Percentiles rank a stretch among this genome's conserved stretches.
Conservation (phyloP, 805 yeast species). For the Wickerhamiella vanderwaltii region DNA sequence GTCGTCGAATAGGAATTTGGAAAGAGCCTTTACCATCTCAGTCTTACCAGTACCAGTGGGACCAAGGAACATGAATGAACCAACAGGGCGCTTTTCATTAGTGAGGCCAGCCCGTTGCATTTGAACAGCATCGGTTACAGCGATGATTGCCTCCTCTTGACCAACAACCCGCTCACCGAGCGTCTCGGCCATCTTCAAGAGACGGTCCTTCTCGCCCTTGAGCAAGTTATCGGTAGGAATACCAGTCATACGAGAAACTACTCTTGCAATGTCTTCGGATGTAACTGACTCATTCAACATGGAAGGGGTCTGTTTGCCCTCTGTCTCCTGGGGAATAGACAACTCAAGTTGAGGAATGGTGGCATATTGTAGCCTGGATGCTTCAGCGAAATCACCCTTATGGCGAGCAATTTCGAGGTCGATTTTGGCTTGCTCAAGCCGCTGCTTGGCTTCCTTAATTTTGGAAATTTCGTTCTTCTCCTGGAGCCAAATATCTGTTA, state of each 20-base stretch:
- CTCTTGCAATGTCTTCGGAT: constrained; percentile 85
- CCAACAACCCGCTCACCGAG: constrained; percentile 75
- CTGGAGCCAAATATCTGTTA: constrained; percentile 76
- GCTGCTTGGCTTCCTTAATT: constrained; percentile 67
- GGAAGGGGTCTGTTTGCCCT: constrained; percentile 15
- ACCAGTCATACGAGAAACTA: constrained; percentile 89
- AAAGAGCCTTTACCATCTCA: constrained; percentile 82
- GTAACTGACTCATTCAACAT: constrained; percentile 86
- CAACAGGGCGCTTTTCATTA: constrained; percentile 87
- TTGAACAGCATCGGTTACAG: constrained; percentile 88
- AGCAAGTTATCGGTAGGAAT: constrained; percentile 82
- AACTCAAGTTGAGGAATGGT: constrained; percentile 69
- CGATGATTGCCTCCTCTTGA: constrained; percentile 86
- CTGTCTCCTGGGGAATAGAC: constrained; percentile 40
- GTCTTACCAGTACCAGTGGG: constrained; percentile 99
- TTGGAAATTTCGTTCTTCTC: constrained; percentile 67
- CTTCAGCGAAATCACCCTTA: constrained; percentile 73
- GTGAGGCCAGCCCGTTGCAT: constrained; percentile 94
- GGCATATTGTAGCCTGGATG: constrained; percentile 81
- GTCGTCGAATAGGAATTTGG: constrained; percentile 85
- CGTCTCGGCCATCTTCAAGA: constrained; percentile 74
- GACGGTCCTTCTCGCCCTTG: constrained; percentile 89
- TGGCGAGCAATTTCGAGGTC: constrained; percentile 76
- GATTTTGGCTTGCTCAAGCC: constrained; percentile 69
- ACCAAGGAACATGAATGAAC: constrained; percentile 91